These are phyloP conservation scores for Plasmodium fragile DNA, from an alignment of 169 alveolate genomes.

Conservation along the genomic window DNA sequence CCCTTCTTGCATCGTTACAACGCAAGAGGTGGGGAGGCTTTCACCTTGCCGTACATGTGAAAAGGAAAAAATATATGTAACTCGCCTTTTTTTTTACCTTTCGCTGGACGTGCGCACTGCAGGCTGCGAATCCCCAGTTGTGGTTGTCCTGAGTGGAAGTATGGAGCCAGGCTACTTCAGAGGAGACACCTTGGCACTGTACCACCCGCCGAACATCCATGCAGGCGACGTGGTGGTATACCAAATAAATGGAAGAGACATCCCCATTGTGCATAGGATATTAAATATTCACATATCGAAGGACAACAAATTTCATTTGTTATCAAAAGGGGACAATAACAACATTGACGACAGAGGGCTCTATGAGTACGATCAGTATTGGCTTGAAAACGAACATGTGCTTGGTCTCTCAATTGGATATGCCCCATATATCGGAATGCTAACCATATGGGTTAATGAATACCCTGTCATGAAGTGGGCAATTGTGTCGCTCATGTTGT, in stretches of 20 bases:
- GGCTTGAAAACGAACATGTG: constrained; percentile 89
- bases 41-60: constrained; percentile 1
- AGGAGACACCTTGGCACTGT: constrained; percentile 93
- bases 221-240: constrained; percentile 86
- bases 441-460: constrained; percentile 93
- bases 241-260: constrained; percentile 88
- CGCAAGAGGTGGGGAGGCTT: neutral
- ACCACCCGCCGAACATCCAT: constrained; percentile 78
- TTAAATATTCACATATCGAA: constrained; percentile 86
- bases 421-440: constrained; percentile 94
- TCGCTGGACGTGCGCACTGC: constrained; percentile 5
- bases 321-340: constrained; percentile 96
- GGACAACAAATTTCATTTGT: constrained; percentile 83
- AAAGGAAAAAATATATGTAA: neutral
- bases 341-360: constrained; percentile 93
- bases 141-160: constrained; percentile 94
- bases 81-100: neutral
- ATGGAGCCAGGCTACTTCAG: constrained; percentile 96
- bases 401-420: constrained; percentile 88
- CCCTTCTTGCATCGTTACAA: neutral
- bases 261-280: constrained; percentile 95
- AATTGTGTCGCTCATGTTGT: constrained; percentile 67
- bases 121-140: constrained; percentile 93
- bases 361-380: constrained; percentile 88
- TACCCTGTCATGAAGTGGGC: constrained; percentile 82